Percentiles rank a stretch among this genome's conserved stretches.
Evolutionary conservation across 805 yeast species (phyloP).

Genomic region (Candida tibetensis): DNA sequence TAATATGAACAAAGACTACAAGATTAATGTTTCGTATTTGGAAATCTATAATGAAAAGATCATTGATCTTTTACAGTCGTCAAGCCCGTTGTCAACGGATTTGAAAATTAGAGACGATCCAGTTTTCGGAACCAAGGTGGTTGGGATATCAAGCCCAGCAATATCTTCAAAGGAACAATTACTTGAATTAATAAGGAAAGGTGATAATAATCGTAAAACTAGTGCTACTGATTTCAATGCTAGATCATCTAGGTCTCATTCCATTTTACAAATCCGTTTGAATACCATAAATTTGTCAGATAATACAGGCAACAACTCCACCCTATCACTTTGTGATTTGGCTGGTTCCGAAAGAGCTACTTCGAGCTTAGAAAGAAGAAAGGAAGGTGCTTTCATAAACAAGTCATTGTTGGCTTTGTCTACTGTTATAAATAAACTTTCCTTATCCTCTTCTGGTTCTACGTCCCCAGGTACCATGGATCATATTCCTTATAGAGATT

Average conservation of each 20-base stretch:
- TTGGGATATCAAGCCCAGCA: slow-evolving; percentile 65
- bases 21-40: slow-evolving; percentile 65
- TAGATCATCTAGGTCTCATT: slow-evolving; percentile 88
- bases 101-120: slow-evolving; percentile 78
- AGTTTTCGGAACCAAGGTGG: slow-evolving; percentile 65
- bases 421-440: slow-evolving; percentile 83
- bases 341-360: slow-evolving; percentile 93
- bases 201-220: slow-evolving; percentile 74
- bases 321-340: slow-evolving; percentile 84
- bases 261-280: slow-evolving; percentile 71
- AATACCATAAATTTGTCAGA: slow-evolving; percentile 40
- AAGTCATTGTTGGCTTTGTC: slow-evolving; percentile 87
- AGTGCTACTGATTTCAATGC: slow-evolving; percentile 89
- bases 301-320: slow-evolving; percentile 46
- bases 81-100: slow-evolving; percentile 38
- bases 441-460: slow-evolving; percentile 34
- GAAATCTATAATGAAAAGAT: slow-evolving; percentile 88
- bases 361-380: slow-evolving; percentile 70
- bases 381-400: slow-evolving; percentile 92
- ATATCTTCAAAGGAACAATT: slow-evolving; percentile 61
- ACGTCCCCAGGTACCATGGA: slow-evolving; percentile 28
- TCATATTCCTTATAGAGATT: slow-evolving; percentile 91
- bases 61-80: slow-evolving; percentile 61
- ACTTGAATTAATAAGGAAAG: slow-evolving; percentile 55
- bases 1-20: slow-evolving; percentile 30